Base-by-base conservation (phyloP, 768 basidiomycete genomes). In the Postia placenta region DNA sequence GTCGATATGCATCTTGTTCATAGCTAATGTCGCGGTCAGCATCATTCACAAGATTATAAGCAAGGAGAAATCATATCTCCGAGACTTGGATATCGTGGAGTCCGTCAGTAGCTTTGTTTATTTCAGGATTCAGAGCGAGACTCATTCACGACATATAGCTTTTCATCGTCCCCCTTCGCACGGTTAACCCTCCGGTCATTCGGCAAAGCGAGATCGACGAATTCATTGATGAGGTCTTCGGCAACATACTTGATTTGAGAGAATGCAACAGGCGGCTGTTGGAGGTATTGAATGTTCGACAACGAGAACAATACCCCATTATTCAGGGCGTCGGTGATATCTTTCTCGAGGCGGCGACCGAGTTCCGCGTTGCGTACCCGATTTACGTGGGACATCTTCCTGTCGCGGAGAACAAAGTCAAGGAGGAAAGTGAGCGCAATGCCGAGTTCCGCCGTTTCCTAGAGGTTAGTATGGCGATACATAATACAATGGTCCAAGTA, bases 201-300 rank as follows among this genome's bases (percentile, higher is more conserved):
- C 68, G 74, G 4, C 66, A 73, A 3, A 60, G 74, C 22, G 72
- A 79, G 26, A 66, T 95, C 5, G 85, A 89, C 26, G 80, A 85
- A 27, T 95, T 97, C 64, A 83, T 96, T 43, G 87, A 90, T 38
- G 85, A 90, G 27, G 85, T 94, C 3, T 94, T 98, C 54, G 83
- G 87, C 43, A 96, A 96, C 62, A 82, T 94, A 35, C 72, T 87
- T 4, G 89, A 91, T 52, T 71, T 98, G n/a, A 79, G 89, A 15
- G 86, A 88, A 62, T 85, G 87, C 60, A 91, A 87, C 58, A 75
- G 81, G 25, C 76, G 82, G 11, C 73, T 96, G n/a, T 74, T 97
- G 14, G 90, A 94, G 59, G 79, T 87, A 3, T 78, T 97, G 69
- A 81, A 85, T 56, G 85, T 92, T 36, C 81, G 92, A 25, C 92